phyloP scores from a whole-genome alignment of 2,329 filamentous ascomycete species.

The Verruconis gallopava region DNA sequence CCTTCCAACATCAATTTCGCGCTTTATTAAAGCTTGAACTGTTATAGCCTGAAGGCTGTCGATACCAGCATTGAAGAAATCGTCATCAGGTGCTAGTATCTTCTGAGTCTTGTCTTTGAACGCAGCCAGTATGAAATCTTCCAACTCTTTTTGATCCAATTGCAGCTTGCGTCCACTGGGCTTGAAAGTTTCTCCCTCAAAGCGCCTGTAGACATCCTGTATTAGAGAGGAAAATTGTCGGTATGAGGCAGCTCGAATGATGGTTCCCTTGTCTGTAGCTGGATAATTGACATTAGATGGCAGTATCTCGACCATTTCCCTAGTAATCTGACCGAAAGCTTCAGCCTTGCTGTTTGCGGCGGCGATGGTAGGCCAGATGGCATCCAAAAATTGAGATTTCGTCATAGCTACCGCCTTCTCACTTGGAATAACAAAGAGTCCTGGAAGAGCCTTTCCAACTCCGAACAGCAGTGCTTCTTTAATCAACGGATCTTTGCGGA shows the following conservation, averaged over 20 bases:
- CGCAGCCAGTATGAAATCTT: conserved; percentile 16
- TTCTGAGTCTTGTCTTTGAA: conserved; percentile 11
- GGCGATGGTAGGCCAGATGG: conserved; percentile 38
- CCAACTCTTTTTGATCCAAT: conserved; percentile 15
- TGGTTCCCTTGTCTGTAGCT: conserved; percentile 43
- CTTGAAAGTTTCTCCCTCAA: conserved; percentile 11
- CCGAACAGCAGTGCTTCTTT: conserved; percentile 47
- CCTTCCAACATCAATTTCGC: conserved; percentile 36
- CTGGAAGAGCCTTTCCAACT: conserved; percentile 38
- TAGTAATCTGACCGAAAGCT: conserved; percentile 40
- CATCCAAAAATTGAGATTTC: conserved; percentile 34
- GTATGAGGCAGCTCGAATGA: conserved; percentile 41
- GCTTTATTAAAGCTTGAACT: conserved; percentile 39
- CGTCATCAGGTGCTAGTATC: conserved; percentile 27
- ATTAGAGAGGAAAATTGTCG: conserved; percentile 36
- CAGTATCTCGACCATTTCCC: conserved; percentile 40
- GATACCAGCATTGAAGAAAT: conserved; percentile 46
- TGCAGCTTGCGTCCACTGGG: conserved; percentile 12
- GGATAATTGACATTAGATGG: conserved; percentile 34
- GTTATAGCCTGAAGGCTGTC: conserved; percentile 48
- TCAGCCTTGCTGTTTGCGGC: conserved; percentile 37
- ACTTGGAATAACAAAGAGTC: conserved; percentile 40
- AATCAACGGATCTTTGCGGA: conserved; percentile 40
- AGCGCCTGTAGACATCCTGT: conserved; percentile 28
- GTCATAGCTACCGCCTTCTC: conserved; percentile 22